Evolutionary conservation across 1,284 basidiomycete species (phyloP).

Genomic region (Takashimella koratensis): DNA sequence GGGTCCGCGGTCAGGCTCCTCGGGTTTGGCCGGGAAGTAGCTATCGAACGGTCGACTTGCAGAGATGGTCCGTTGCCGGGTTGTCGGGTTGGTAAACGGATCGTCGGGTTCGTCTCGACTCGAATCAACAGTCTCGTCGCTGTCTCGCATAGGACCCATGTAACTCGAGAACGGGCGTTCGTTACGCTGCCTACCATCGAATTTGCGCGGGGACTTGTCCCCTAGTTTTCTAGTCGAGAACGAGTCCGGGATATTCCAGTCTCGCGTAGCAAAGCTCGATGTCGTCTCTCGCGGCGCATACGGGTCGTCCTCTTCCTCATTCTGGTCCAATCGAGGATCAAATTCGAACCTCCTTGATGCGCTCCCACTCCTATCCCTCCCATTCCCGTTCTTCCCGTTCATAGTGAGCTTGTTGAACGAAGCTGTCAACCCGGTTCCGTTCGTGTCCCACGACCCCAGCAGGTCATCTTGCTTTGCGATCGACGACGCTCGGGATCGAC

Average conservation of each 20-base stretch:
- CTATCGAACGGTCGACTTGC: constrained; percentile 9
- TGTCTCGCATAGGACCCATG: neutral
- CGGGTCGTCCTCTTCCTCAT: neutral
- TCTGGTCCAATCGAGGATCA: no score
- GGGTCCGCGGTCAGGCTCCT: neutral
- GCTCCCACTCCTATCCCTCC: neutral
- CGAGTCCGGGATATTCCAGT: neutral
- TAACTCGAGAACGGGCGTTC: constrained; percentile 9
- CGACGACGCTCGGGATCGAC: constrained; percentile 22
- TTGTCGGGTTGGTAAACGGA: neutral
- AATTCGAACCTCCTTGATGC: neutral
- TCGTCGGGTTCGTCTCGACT: neutral
- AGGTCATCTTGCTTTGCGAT: constrained; percentile 22
- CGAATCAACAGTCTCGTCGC: neutral
- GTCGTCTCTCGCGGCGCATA: neutral
- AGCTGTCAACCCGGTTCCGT: constrained; percentile 32
- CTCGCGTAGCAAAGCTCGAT: neutral
- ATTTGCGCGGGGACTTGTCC: neutral
- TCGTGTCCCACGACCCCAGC: constrained; percentile 34
- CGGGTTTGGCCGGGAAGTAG: constrained; percentile 1
- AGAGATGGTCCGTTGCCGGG: neutral
- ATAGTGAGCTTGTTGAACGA: constrained; percentile 21
- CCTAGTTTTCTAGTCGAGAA: neutral
- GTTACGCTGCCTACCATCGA: neutral
- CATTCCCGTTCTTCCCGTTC: constrained; percentile 4